Conservation (phyloP, 257 asterid genomes). For the Gentiana dahurica region DNA sequence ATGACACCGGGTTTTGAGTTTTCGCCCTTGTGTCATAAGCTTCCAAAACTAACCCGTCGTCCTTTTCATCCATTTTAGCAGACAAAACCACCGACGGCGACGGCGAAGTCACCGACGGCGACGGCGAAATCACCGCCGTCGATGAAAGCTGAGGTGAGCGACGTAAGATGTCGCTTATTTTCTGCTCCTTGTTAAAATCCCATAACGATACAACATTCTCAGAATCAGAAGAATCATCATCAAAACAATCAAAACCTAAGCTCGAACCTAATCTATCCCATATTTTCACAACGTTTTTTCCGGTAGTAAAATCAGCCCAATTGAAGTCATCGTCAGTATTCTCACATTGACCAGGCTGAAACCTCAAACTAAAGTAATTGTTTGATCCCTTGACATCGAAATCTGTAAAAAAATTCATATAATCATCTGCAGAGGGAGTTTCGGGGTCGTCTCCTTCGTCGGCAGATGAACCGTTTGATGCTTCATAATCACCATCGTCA, state of each 20-base stretch:
- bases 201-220: slow-evolving; percentile 50
- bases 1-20: slow-evolving; percentile 37
- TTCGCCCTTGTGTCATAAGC: slow-evolving; percentile 63
- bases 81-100: slow-evolving; percentile 35
- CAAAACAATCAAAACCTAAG: slow-evolving; percentile 43
- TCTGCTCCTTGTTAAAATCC: slow-evolving; percentile 26
- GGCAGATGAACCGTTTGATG: slow-evolving; percentile 30
- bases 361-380: slow-evolving; percentile 23
- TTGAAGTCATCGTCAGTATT: slow-evolving; percentile 12
- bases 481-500: slow-evolving; percentile 46
- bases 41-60: slow-evolving; percentile 43
- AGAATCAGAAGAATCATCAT: slow-evolving; percentile 34
- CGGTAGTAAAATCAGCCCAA: slow-evolving; percentile 43
- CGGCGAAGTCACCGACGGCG: slow-evolving; percentile 8
- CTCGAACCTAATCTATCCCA: slow-evolving; percentile 75
- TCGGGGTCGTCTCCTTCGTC: slow-evolving; percentile 16
- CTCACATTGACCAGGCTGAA: slow-evolving; percentile 23
- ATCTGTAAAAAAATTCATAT: slow-evolving; percentile 16
- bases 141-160: slow-evolving; percentile 5
- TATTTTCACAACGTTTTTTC: slow-evolving; percentile 64
- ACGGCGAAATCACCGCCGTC: slow-evolving; percentile 9
- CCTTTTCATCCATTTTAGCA: slow-evolving; percentile 28
- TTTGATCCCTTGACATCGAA: slow-evolving; percentile 38
- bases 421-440: slow-evolving; percentile 10
- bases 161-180: slow-evolving; percentile 10